phyloP scores from a whole-genome alignment of 352 stramenopile species.

The Globisporangium rhizosaccharum region DNA sequence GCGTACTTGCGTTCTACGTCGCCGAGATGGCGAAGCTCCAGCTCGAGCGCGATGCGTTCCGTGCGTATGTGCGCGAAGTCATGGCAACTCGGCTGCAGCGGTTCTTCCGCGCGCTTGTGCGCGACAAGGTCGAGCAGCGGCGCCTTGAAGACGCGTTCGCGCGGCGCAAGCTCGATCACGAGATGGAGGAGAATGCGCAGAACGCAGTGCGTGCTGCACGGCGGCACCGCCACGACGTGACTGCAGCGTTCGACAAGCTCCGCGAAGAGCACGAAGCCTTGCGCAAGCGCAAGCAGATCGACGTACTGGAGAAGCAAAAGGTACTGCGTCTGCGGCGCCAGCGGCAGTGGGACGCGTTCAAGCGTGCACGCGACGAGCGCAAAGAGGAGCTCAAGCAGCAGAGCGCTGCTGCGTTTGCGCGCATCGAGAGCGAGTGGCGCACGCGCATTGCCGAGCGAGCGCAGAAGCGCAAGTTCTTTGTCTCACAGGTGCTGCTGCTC shows the following conservation, averaged over 20 bases:
- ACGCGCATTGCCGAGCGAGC: conserved; percentile 24
- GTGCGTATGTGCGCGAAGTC: conserved; percentile 22
- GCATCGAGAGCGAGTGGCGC: conserved; percentile 42
- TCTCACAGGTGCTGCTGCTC: conserved; percentile 43
- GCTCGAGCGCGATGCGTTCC: conserved; percentile 44
- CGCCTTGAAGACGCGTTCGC: conserved; percentile 21
- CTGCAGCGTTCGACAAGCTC: conserved; percentile 43
- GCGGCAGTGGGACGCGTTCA: conserved; percentile 57
- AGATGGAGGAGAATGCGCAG: conserved; percentile 38
- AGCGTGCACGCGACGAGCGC: conserved; percentile 24
- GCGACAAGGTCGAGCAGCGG: conserved; percentile 15
- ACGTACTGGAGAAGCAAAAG: conserved; percentile 56
- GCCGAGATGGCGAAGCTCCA: conserved; percentile 50
- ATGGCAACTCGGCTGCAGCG: conserved; percentile 47
- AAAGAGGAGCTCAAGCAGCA: conserved; percentile 37
- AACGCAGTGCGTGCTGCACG: conserved; percentile 23
- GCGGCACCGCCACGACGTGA: conserved; percentile 39
- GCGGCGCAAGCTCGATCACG: conserved; percentile 24
- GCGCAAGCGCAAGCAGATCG: conserved; percentile 37
- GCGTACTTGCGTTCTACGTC: conserved; percentile 45
- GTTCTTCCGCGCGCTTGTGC: conserved; percentile 29
- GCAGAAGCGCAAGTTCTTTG: conserved; percentile 21
- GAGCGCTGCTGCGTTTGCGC: conserved; percentile 28
- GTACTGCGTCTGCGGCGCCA: conserved; percentile 45
- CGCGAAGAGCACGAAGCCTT: conserved; percentile 34